Evolutionary conservation across 2,329 filamentous ascomycete genomes (phyloP).

Genomic region (Hypoxylon sp.): DNA sequence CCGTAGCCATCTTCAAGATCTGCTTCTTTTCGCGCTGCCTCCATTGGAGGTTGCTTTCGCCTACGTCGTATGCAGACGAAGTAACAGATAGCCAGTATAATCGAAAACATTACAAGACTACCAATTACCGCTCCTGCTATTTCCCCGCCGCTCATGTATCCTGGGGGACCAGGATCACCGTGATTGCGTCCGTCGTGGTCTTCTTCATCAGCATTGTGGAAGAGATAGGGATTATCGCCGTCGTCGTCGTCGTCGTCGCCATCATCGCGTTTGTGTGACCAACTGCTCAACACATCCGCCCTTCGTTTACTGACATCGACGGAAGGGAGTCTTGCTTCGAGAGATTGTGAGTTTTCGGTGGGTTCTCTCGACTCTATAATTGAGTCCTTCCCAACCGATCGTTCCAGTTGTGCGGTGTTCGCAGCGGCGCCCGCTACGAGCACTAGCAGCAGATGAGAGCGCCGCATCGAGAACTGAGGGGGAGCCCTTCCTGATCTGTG

Average conservation of each 20-base stretch:
- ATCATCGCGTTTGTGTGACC: constrained; percentile 8
- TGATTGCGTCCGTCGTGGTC: constrained; percentile 17
- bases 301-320: constrained; percentile 1
- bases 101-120: constrained; percentile 35
- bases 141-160: constrained; percentile 12
- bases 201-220: constrained; percentile 3
- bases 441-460: constrained; percentile 30
- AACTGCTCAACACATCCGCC: background rate
- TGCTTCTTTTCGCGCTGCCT: constrained; percentile 36
- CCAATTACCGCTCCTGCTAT: constrained; percentile 44
- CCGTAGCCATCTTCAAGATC: constrained; percentile 44
- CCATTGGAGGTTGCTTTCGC: constrained; percentile 22
- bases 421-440: constrained; percentile 32
- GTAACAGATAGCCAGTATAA: constrained; percentile 40
- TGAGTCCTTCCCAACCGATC: constrained; percentile 1
- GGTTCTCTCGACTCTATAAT: constrained; percentile 22
- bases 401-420: constrained; percentile 11
- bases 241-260: constrained; percentile 4
- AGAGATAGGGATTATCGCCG: background rate
- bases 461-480: constrained; percentile 29
- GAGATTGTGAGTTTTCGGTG: constrained; percentile 5
- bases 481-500: constrained; percentile 12
- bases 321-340: constrained; percentile 21
- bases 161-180: background rate
- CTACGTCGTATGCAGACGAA: constrained; percentile 41